phyloP scores from a whole-genome alignment of 2,329 filamentous ascomycete genomes.

The Penicillium sp. region DNA sequence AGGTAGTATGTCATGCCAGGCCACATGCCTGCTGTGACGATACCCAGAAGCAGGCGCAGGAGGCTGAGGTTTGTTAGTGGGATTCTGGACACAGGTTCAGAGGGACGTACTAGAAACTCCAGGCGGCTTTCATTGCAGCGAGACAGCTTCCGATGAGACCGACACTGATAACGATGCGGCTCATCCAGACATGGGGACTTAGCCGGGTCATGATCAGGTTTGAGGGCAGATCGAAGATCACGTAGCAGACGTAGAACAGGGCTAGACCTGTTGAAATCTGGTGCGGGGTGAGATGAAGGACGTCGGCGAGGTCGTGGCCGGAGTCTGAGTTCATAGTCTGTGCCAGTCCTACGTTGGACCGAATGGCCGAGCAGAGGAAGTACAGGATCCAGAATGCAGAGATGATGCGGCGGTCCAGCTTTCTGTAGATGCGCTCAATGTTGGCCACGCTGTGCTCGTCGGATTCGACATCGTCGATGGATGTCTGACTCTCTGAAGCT shows the following conservation, averaged over 20 bases:
- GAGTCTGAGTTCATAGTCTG: conserved; percentile 82
- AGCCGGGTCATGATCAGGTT: conserved; percentile 86
- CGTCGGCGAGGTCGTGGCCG: conserved; percentile 72
- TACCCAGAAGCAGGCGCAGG: conserved; percentile 79
- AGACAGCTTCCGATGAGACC: conserved; percentile 83
- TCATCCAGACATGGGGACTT: conserved; percentile 88
- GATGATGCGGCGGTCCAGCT: conserved; percentile 60
- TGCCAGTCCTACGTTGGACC: conserved; percentile 89
- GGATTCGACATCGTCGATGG: conserved; percentile 22
- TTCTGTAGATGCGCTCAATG: conserved; percentile 49
- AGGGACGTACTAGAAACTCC: conserved; percentile 72
- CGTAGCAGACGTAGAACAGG: conserved; percentile 90
- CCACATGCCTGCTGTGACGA: conserved; percentile 93
- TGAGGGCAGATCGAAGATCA: conserved; percentile 84
- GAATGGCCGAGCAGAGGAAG: conserved; percentile 88
- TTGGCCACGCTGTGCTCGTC: conserved; percentile 34
- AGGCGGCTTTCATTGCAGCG: conserved; percentile 75
- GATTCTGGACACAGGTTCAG: background rate
- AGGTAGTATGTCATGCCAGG: conserved; percentile 93
- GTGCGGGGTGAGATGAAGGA: conserved; percentile 68
- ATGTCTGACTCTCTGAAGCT: background rate
- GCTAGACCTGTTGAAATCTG: conserved; percentile 83
- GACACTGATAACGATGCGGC: conserved; percentile 83
- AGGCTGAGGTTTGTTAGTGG: conserved; percentile 43
- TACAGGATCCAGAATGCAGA: conserved; percentile 87